phyloP scores from a whole-genome alignment of 106 monocot genomes.

The Xerophyta viscosa region DNA sequence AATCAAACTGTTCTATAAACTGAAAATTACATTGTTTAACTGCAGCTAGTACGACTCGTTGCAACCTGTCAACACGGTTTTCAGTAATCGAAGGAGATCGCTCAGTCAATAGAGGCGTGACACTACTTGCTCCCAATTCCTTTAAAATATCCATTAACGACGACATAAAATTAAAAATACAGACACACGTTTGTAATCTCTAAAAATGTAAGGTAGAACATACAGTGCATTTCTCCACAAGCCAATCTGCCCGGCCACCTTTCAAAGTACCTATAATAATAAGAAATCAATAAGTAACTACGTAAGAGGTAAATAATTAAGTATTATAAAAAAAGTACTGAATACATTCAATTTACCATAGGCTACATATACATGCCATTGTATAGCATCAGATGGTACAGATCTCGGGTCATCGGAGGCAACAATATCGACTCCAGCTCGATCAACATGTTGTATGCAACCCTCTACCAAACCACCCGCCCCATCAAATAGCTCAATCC shows the following conservation, averaged over 20 bases:
- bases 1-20: too few relatives aligned
- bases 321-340: too few relatives aligned
- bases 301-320: too few relatives aligned
- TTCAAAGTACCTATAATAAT: constrained; percentile 56
- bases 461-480: constrained; percentile 52
- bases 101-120: constrained; percentile 75
- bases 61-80: constrained; percentile 77
- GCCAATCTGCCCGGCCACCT: constrained; percentile 97
- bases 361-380: constrained; percentile 91
- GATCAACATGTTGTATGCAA: constrained; percentile 41
- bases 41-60: constrained; percentile 83
- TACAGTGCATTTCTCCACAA: constrained; percentile 88
- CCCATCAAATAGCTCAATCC: constrained; percentile 69
- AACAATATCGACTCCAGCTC: constrained; percentile 34
- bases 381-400: constrained; percentile 32
- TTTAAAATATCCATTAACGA: constrained; percentile 14
- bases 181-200: background rate
- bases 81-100: constrained; percentile 64
- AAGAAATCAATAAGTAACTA: background rate
- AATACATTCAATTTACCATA: constrained; percentile 46
- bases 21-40: constrained; percentile 85
- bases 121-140: constrained; percentile 92
- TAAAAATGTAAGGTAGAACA: constrained; percentile 16
- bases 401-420: constrained; percentile 37
- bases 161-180: background rate